Base-by-base conservation (phyloP, 2,329 filamentous ascomycete genomes). In the Monosporascus sp. region DNA sequence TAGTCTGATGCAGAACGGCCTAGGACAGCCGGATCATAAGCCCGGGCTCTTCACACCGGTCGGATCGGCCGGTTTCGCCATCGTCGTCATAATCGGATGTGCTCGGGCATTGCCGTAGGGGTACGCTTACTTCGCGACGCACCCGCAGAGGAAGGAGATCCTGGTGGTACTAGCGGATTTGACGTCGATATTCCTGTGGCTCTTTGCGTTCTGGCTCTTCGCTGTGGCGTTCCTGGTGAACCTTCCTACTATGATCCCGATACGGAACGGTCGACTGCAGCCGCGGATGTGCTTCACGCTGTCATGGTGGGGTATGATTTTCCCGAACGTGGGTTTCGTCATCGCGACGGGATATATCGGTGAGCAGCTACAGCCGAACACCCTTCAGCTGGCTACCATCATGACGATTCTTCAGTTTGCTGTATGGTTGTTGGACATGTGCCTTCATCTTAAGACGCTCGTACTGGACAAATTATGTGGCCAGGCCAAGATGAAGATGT, bases 1-100 rank as follows among this genome's bases (percentile, higher is more conserved):
- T n/a, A 72, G 82, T 1, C 70, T 85, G 18, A 80, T 86, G 74
- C 72, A 76, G 50, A 73, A 73, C 20, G 70, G 81, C 1, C 72
- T 85, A 8, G 52, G 52, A 1, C 3, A 14, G 18, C 82, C 82
- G 2, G 75, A 76, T 53, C 77, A 79, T 52, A 70, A 83, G 47
- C 81, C 81, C 0, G 82, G 76, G 5, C 82, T 86, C 77, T 86
- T 85, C 68, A 84, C 86, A 61, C 79, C 80, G 46, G 82, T 85
- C 38, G 83, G 55, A 1, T 55, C 59, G 1, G 24, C 55, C 0
- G 56, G 54, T 0, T 60, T 56, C 20, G 55, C 54, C 6, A 57
- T 54, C 9, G 39, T 60, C 3, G 50, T 51, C 24, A 44, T 61
- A 18, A 56, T 62, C 14, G 55, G 55, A 1, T 57, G 58, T 31